A percentile compares a stretch with the other conserved stretches of the same genome.
These are phyloP conservation scores for Eremothecium coryli DNA, from an alignment of 1,139 yeast genomes.

Conservation along the genomic window DNA sequence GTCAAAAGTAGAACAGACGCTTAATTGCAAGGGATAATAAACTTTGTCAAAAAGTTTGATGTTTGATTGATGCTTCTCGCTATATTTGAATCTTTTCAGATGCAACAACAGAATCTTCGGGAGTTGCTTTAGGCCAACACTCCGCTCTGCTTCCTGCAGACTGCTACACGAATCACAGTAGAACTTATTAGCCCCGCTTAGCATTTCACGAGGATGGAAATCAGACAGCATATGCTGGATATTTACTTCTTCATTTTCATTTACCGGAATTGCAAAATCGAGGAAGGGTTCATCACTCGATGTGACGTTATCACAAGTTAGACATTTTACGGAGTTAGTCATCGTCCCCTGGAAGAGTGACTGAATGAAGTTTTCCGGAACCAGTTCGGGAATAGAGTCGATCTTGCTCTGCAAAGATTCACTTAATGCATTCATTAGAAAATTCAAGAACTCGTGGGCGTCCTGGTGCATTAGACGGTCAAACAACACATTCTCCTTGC, in stretches of 20 bases:
- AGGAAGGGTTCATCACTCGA: conserved; percentile 77
- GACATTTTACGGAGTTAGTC: conserved; percentile 81
- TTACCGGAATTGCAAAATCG: conserved; percentile 75
- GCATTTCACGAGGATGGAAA: conserved; percentile 77
- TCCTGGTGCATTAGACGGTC: conserved; percentile 94
- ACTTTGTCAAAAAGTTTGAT: conserved; percentile 82
- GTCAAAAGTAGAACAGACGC: conserved; percentile 66
- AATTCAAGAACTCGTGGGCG: conserved; percentile 93
- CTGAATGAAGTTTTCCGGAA: conserved; percentile 47
- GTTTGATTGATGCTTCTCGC: conserved; percentile 71
- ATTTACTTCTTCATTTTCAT: conserved; percentile 55
- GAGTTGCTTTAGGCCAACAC: conserved; percentile 69
- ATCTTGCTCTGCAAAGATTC: conserved; percentile 42
- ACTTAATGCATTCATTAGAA: conserved; percentile 69
- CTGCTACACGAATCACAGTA: conserved; percentile 88
- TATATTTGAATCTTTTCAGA: conserved; percentile 83
- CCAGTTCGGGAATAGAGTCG: conserved; percentile 7
- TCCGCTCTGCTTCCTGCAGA: conserved; percentile 87
- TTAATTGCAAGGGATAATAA: conserved; percentile 63
- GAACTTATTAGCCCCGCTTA: conserved; percentile 82
- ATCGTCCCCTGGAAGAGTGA: conserved; percentile 75
- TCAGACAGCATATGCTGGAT: conserved; percentile 68
- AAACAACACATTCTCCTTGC: conserved; percentile 74
- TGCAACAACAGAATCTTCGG: conserved; percentile 79
- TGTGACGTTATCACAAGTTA: conserved; percentile 82